Evolutionary conservation across 1,284 basidiomycete species (phyloP), one percentile per base, ranked within the genome.

Genomic region (Microbotryum intermedium): DNA sequence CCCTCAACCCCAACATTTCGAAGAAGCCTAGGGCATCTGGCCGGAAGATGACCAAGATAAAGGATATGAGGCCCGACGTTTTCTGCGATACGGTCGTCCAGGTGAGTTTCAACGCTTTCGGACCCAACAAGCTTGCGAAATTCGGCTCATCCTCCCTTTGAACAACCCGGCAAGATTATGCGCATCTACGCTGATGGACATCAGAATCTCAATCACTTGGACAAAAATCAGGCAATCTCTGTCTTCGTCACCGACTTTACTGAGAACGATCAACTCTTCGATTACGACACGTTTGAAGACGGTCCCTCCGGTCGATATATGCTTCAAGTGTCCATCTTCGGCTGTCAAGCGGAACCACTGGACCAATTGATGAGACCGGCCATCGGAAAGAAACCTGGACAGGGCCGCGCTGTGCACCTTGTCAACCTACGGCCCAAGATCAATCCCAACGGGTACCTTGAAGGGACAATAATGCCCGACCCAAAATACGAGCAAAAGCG

Each of bases 221-320:
- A 34, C 3, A 42, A 53, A 2, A 55, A 59, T 20, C 6, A 16
- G 26, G 43, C 50, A 16, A 26, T 44, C 26, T 23, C 47, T 4
- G 51, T 63, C 49, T 60, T 43, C 28, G 11, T 63, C 13, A 63
- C 61, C 18, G 61, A 63, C 47, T 63, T 57, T 49, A 63, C 61
- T 3, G 13, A 48, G 0, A 55, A 60, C 48, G 34, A 48, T 4
- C 25, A 9, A 5, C 48, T 60, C 8, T 9, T 48, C 42, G 25
- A 30, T 39, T 59, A 21, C 50, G 9, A 26, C 18, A 4, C 6
- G 4, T 16, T 6, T 18, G 28, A 23, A 29, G 44, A 43, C 25
- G 51, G 52, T 23, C 43, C 53, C 16, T 4, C 46, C n/a, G 49
- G 58, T 21, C 51, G 23, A 9, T 45, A 53, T 29, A 30, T 43